Conservation (phyloP, 176 grass and related monocot species). For the Ananas comosus region DNA sequence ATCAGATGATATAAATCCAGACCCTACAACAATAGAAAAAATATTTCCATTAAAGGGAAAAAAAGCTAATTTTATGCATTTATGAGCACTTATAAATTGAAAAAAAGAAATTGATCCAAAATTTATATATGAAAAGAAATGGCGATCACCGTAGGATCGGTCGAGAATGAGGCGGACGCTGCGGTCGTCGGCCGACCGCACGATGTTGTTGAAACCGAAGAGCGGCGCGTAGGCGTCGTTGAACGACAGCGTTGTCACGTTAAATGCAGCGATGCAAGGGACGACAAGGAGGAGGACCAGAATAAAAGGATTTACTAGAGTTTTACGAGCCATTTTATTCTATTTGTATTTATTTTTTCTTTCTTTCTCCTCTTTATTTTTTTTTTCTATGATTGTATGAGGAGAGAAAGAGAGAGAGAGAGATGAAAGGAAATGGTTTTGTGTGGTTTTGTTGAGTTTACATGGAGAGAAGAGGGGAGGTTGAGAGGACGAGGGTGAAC, state of each 20-base stretch:
- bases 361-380: background rate
- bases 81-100: background rate
- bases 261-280: constrained; percentile 10
- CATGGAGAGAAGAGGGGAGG: background rate
- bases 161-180: constrained; percentile 81
- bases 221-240: constrained; percentile 48
- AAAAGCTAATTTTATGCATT: background rate
- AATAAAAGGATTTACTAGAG: background rate
- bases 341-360: background rate
- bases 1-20: constrained; percentile 75
- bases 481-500: background rate
- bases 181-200: constrained; percentile 43
- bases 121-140: background rate
- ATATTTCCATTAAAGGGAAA: background rate
- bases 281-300: background rate
- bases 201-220: constrained; percentile 55
- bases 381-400: background rate
- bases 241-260: constrained; percentile 49
- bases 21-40: constrained; percentile 24
- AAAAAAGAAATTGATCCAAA: background rate
- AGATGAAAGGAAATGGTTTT: background rate
- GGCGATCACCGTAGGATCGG: constrained; percentile 39
- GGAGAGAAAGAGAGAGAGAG: background rate
- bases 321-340: background rate
- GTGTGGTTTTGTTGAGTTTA: background rate